Evolutionary conservation across 495 filamentous ascomycete genomes (phyloP), one percentile per base, ranked within the genome.

Genomic region (Polyplosphaeria fusca): DNA sequence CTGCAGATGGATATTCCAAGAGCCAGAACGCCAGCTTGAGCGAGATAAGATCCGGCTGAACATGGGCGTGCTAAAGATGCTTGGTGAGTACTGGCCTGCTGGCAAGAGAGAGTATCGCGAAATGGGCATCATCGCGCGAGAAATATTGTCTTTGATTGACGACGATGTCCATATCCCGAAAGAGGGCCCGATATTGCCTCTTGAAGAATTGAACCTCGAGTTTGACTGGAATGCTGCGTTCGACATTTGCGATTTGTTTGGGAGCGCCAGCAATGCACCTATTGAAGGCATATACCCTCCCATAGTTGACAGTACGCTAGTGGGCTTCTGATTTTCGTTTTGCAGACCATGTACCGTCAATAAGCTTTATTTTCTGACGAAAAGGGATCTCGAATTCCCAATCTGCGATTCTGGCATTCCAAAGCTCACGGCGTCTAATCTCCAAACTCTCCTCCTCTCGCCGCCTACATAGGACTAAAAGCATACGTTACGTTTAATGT

Each of bases 31-130:
- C 12, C 46, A 49, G 22, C 47, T 52, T 4, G 61, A 59, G 28
- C 41, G 61, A 3, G 55, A 64, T 7, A 52, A 57, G 27, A 51
- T 58, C 27, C 41, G 61, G n/a, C 32, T 58, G 18, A 58, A 58
- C 30, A 64, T 64, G 54, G 61, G 61, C 23, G 49, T 52, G 1
- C 23, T 64, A 23, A 57, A 64, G 46, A 50, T 55, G 46, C 37
- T 64, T 20, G 55, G 56, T 7, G 61, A 64, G 25, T 55, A 30
- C 26, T 47, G 55, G 55, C 55, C 55, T 5, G 18, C 38, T 3
- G 55, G 55, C 2, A 18, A 51, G 23, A n/a, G 55, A 25, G 47
- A 50, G 22, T 58, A 58, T 46, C 38, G 20, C 22, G 26, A 38
- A 25, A n/a, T 58, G 5, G 55, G 55, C 1, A 52, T 46, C 19